A percentile compares a stretch with the other conserved stretches of the same genome.
phyloP scores from a whole-genome alignment of 1,284 basidiomycete genomes.

The Sporisorium graminicola region DNA sequence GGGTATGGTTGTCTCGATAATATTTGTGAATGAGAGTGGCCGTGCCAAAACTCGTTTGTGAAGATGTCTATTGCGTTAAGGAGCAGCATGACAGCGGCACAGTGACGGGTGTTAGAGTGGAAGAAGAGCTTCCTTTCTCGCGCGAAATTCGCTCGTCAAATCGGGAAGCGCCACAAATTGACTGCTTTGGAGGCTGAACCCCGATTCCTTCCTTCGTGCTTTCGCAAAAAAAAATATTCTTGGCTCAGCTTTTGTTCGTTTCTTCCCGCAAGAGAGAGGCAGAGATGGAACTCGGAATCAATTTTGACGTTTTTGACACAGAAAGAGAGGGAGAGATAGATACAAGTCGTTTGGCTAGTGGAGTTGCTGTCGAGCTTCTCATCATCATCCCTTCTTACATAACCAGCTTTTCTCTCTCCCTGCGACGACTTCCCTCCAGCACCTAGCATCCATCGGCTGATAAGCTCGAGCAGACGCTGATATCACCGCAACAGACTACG shows the following conservation, averaged over 20 bases:
- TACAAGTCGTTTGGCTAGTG: not conserved
- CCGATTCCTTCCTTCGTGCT: not conserved
- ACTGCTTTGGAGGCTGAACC: not conserved
- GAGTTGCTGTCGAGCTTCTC: constrained; percentile 11
- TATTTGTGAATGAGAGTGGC: not conserved
- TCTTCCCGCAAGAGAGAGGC: constrained; percentile 4
- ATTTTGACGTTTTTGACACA: constrained; percentile 1
- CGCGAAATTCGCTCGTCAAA: not conserved
- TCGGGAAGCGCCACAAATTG: not conserved
- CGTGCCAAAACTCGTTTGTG: not conserved
- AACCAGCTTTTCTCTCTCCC: not conserved
- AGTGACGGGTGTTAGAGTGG: too few species aligned
- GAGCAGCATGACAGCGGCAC: not conserved
- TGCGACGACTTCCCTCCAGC: not conserved
- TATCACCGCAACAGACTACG: not conserved
- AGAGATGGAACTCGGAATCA: constrained; percentile 9
- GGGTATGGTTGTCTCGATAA: too few species aligned
- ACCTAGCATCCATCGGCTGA: not conserved
- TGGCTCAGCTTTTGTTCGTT: constrained; percentile 14
- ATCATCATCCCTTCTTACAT: constrained; percentile 4
- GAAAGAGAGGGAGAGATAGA: too few species aligned
- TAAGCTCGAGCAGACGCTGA: not conserved
- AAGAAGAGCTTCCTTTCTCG: not conserved
- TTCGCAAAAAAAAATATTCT: not conserved
- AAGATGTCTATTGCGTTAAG: not conserved